Evolutionary conservation across 148 eudicot genomes (phyloP), one percentile per base, ranked within the genome.

Genomic region (Rhododendron ferrugineum): DNA sequence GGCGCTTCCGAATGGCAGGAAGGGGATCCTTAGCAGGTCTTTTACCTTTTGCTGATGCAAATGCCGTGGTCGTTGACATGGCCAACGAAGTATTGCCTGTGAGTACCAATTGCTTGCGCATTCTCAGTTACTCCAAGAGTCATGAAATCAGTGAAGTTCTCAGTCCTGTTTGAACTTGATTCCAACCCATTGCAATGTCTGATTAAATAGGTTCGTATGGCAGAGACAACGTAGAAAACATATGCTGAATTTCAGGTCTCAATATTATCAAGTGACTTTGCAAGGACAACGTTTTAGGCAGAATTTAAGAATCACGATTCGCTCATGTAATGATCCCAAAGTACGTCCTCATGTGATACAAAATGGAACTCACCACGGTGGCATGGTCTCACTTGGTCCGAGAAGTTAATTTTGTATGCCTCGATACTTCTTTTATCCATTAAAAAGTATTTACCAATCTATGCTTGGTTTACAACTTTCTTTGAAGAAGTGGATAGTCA

Each of bases 1-100:
- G 99, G 82, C 93, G 98, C 84, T 97, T 97, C 85, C 90, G 99
- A 54, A 97, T 97, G 99, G 99, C 99, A 32, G 99, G 99, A 88
- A 94, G 99, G 79, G 99, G 99, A 64, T 97, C 99, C 58, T 90
- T 97, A 81, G 98, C 99, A 40, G 99, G 99, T 78, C 76, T 97
- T 78, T 88, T 97, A 87, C 99, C 99, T 81, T 97, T 92, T 80
- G 98, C 98, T 85, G 99, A 95, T 92, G 99, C 99, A 86, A 97
- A 97, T 92, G 98, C 99, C 0, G 87, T 97, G 32, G 99, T 97
- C 77, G 93, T 97, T 88, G 99, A 97, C 36, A 97, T 95, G 99
- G 99, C 98, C 82, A 97, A 97, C 84, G 99, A 97, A 92, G 94
- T 97, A 30, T 88, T 97, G 85, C 99, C 99, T 37, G 99, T 97